phyloP scores from a whole-genome alignment of 2,329 filamentous ascomycete genomes.

The Calonectria multiphialidica region DNA sequence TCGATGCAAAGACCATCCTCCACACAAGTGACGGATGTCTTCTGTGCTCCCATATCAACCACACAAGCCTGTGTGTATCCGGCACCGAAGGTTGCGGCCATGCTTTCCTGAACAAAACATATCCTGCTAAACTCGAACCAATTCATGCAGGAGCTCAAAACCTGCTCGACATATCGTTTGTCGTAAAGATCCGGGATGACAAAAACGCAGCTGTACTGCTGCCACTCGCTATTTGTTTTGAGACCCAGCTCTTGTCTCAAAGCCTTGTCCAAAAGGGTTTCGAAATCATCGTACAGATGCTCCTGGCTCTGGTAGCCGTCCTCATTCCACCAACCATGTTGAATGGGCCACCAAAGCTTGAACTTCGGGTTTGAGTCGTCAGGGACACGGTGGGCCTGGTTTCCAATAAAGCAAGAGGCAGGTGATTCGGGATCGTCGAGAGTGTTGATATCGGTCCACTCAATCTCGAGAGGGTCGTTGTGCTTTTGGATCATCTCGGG shows the following conservation, averaged over 20 bases:
- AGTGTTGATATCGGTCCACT: constrained; percentile 88
- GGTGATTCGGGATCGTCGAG: constrained; percentile 73
- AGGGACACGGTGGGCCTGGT: constrained; percentile 85
- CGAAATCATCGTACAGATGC: constrained; percentile 87
- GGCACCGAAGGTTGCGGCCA: constrained; percentile 94
- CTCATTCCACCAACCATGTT: constrained; percentile 89
- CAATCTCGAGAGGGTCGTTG: constrained; percentile 92
- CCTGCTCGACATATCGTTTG: constrained; percentile 87
- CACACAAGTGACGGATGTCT: constrained; percentile 96
- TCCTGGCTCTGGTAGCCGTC: constrained; percentile 85
- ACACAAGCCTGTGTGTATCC: constrained; percentile 95
- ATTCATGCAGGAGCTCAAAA: constrained; percentile 86
- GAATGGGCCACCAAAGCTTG: constrained; percentile 93
- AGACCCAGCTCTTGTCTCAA: constrained; percentile 88
- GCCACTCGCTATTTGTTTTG: constrained; percentile 82
- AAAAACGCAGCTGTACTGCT: constrained; percentile 95
- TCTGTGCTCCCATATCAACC: constrained; percentile 95
- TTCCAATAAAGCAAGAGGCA: constrained; percentile 80
- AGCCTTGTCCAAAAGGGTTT: constrained; percentile 86
- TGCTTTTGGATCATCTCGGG: constrained; percentile 92
- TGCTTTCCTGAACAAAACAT: constrained; percentile 95
- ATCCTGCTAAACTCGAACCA: constrained; percentile 92
- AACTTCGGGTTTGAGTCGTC: constrained; percentile 91
- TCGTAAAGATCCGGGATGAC: constrained; percentile 98
- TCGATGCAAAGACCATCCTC: constrained; percentile 96